Base-by-base conservation (phyloP, 2,329 filamentous ascomycete genomes). In the Daldinia sp. region DNA sequence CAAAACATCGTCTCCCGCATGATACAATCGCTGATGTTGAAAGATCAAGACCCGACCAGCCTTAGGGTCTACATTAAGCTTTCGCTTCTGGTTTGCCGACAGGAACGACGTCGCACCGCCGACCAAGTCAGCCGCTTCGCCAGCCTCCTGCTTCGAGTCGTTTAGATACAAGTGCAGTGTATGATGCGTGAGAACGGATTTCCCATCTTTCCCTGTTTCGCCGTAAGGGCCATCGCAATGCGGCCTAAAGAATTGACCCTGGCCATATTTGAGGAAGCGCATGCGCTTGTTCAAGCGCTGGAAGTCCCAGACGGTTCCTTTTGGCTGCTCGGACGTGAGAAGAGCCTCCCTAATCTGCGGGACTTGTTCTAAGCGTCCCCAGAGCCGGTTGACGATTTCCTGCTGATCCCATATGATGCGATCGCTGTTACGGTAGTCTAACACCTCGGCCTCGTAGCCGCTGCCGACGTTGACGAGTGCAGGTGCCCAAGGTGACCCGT, bases 331-430 rank as follows among this genome's bases (percentile, higher is more conserved):
- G 15, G 82, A 70, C 2, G 71, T 69, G 0, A 70, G 74, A 21
- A 87, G 68, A 51, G 76, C 68, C 30, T 81, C 77, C 13, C 65
- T 68, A 29, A 87, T 67, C 1, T 80, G 80, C 1, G 79, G 74
- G 8, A 79, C 73, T 49, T 72, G 66, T 69, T 73, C 48, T 74
- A 89, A 84, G 8, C 92, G 82, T 37, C 77, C 79, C 83, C 90
- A 89, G 0, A 95, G 70, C 19, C 85, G 83, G 21, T 85, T 81
- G 0, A 86, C 88, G 1, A 94, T 68, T 1, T 85, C 83, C 49
- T 82, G 79, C 11, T 83, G 77, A 71, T 95, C 90, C 85, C 88
- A 91, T 68, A 95, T 89, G 66, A 94, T 91, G 2, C 92, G 84
- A n/a, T 89, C 89, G 70, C 89, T 89, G 63, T 91, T 88, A 13